A percentile compares a stretch with the other conserved stretches of the same genome.
Evolutionary conservation across 2,329 filamentous ascomycete genomes (phyloP).

Genomic region (Ophiocordyceps camponoti-rufipedis): DNA sequence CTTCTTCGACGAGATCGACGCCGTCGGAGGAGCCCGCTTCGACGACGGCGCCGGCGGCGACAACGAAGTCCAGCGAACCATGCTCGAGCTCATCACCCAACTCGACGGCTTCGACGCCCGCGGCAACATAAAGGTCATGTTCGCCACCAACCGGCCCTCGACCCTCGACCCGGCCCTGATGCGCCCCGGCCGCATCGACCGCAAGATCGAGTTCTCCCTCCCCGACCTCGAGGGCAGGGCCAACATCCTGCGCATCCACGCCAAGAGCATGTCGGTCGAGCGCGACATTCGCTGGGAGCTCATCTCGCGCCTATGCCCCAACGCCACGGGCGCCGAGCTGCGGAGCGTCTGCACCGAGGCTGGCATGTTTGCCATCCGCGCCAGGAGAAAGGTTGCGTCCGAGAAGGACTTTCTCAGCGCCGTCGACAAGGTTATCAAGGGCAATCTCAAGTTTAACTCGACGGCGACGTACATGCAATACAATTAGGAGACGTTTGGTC

Average conservation of each 20-base stretch:
- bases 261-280: slow-evolving; percentile 99
- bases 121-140: slow-evolving; percentile 99
- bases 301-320: slow-evolving; percentile 90
- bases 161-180: slow-evolving; percentile 94
- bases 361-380: slow-evolving; percentile 94
- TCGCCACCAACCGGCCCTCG: slow-evolving; percentile 89
- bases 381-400: slow-evolving; percentile 87
- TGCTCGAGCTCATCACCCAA: slow-evolving; percentile 95
- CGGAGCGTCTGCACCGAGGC: slow-evolving; percentile 95
- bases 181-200: slow-evolving; percentile 91
- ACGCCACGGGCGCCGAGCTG: slow-evolving; percentile 89
- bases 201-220: slow-evolving; percentile 97
- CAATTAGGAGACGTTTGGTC: slow-evolving; percentile 45
- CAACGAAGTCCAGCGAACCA: slow-evolving; percentile 94
- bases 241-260: slow-evolving; percentile 95
- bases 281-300: slow-evolving; percentile 97
- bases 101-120: slow-evolving; percentile 90
- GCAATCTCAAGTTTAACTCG: slow-evolving; percentile 97
- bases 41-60: slow-evolving; percentile 93
- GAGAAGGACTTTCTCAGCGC: slow-evolving; percentile 98
- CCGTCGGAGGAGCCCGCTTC: slow-evolving; percentile 87
- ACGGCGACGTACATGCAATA: slow-evolving; percentile 98
- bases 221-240: slow-evolving; percentile 93
- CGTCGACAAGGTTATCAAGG: slow-evolving; percentile 99
- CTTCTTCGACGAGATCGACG: slow-evolving; percentile 92